These are phyloP conservation scores for Tolypocladium album DNA, from an alignment of 2,329 filamentous ascomycete species.

Conservation along the genomic window DNA sequence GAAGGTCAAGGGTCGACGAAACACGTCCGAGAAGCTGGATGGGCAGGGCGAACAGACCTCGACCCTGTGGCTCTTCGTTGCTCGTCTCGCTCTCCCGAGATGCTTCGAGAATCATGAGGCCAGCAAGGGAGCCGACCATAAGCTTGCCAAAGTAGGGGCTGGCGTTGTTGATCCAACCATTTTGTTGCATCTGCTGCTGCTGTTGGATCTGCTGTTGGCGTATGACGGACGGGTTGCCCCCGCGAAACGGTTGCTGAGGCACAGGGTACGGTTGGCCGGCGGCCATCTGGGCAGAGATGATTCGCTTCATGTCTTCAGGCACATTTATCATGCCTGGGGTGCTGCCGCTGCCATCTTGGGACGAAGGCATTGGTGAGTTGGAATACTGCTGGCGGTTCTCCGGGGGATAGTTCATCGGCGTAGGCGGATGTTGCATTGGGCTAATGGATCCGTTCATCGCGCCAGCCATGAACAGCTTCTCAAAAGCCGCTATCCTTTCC, in stretches of 20 bases:
- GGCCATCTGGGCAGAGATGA: conserved; percentile 45
- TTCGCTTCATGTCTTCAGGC: conserved; percentile 55
- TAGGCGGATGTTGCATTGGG: conserved; percentile 41
- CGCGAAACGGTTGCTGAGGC: conserved; percentile 35
- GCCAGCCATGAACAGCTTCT: conserved; percentile 69
- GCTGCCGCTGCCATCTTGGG: conserved; percentile 28
- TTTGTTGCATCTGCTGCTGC: conserved; percentile 36
- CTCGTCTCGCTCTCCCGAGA: conserved; percentile 56
- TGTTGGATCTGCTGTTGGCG: conserved; percentile 48
- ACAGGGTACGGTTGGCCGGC: conserved; percentile 42
- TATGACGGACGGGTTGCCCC: conserved; percentile 30
- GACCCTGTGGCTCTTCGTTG: conserved; percentile 51
- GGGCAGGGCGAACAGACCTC: conserved; percentile 57
- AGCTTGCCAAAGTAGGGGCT: conserved; percentile 60
- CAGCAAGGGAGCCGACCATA: conserved; percentile 87
- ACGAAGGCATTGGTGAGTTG: conserved; percentile 31
- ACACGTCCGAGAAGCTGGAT: conserved; percentile 42
- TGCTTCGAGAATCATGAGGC: conserved; percentile 84
- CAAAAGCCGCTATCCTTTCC: conserved; percentile 61
- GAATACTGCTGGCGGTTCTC: conserved; percentile 33
- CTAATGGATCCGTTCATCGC: conserved; percentile 55
- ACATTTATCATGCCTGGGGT: conserved; percentile 51
- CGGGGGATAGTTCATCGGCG: conserved; percentile 37
- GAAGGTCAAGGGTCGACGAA: conserved; percentile 37
- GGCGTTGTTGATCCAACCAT: conserved; percentile 42